Conservation (phyloP, 1,284 basidiomycete species). For the Pyrrhoderma lamaoense region DNA sequence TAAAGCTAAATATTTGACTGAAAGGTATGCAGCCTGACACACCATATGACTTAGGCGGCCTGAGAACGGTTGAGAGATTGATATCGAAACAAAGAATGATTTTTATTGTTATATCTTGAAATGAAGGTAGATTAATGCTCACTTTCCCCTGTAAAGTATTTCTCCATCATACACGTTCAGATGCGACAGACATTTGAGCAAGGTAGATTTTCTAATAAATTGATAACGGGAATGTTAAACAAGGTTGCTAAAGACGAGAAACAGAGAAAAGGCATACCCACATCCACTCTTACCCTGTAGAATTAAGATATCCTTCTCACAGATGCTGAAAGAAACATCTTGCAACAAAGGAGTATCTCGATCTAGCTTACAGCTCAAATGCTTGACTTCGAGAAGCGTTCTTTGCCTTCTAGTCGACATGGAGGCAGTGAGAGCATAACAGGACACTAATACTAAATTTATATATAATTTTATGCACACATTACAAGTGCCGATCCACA, state of each 20-base stretch:
- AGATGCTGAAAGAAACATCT: constrained; percentile 50
- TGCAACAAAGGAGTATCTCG: constrained; percentile 45
- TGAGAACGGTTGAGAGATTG: no score
- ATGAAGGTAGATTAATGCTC: constrained; percentile 21
- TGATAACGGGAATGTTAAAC: constrained; percentile 12
- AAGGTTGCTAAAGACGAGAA: no score
- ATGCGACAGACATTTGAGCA: constrained; percentile 78
- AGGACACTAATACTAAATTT: neutral
- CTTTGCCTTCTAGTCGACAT: neutral
- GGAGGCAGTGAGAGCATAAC: neutral
- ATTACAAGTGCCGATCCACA: neutral
- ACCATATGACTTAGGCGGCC: no score
- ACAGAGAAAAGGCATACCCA: constrained; percentile 39
- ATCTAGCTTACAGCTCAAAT: constrained; percentile 37
- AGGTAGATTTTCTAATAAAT: constrained; percentile 58
- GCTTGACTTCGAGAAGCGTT: constrained; percentile 37
- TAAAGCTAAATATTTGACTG: neutral
- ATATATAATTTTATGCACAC: no score
- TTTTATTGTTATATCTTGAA: neutral
- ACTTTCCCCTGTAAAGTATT: constrained; percentile 62
- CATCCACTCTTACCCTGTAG: constrained; percentile 69
- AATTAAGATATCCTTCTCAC: constrained; percentile 66
- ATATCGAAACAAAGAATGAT: neutral
- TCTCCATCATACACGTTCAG: constrained; percentile 65
- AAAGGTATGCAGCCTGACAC: no score